These are phyloP conservation scores for Chimonanthus salicifolius DNA, from an alignment of 164 flowering plant species.

Conservation along the genomic window DNA sequence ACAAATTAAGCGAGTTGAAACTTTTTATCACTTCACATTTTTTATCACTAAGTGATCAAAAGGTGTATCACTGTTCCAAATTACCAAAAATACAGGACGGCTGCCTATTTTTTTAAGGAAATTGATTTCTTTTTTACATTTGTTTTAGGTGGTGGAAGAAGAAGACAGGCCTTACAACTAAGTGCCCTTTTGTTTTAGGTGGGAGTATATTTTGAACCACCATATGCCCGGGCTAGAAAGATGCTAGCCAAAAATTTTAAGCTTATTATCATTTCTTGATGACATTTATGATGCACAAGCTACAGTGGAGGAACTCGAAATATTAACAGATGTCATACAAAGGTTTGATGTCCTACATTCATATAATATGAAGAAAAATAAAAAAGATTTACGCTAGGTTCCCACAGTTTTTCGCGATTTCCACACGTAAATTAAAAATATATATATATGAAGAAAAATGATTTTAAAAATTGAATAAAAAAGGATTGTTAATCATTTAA, in stretches of 20 bases:
- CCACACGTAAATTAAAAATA: no score
- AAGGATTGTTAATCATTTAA: no score
- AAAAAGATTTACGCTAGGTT: background rate
- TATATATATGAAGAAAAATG: no score
- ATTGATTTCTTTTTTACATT: background rate
- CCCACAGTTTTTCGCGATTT: no score
- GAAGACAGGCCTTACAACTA: background rate
- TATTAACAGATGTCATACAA: conserved; percentile 30
- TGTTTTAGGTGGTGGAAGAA: background rate
- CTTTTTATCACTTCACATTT: no score
- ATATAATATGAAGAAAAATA: background rate
- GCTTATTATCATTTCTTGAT: conserved; percentile 31
- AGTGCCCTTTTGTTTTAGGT: no score
- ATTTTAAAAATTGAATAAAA: no score
- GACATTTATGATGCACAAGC: conserved; percentile 44
- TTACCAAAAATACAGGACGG: no score
- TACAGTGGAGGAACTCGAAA: conserved; percentile 32
- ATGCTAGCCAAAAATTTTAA: conserved; percentile 22
- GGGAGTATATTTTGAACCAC: background rate
- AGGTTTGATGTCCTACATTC: conserved; percentile 21
- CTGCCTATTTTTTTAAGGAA: no score
- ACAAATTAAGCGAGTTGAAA: no score
- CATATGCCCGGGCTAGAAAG: conserved; percentile 16
- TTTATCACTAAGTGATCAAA: no score
- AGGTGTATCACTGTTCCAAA: no score